Conservation (phyloP, 2,329 filamentous ascomycete genomes). For the Fusarium longipes region DNA sequence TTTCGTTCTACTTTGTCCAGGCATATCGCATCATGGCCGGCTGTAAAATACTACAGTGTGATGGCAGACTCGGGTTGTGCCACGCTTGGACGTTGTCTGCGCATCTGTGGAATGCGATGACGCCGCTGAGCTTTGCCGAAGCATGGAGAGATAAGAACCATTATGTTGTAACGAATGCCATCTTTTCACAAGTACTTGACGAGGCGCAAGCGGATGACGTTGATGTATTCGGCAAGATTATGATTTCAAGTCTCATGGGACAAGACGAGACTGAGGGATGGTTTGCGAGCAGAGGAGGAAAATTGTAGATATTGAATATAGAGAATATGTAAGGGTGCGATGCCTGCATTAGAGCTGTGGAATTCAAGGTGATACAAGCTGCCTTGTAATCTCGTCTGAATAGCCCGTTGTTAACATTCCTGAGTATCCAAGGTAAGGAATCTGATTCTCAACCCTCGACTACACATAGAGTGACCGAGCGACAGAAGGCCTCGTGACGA, state of each 20-base stretch:
- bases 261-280: constrained; percentile 51
- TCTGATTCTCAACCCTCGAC: too few species aligned
- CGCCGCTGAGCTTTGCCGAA: constrained; percentile 52
- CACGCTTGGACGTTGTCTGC: constrained; percentile 56
- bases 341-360: not conserved
- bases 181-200: constrained; percentile 45
- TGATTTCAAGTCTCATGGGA: constrained; percentile 48
- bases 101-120: constrained; percentile 53
- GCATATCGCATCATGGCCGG: constrained; percentile 52
- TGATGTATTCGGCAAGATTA: constrained; percentile 56
- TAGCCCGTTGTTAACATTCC: not conserved
- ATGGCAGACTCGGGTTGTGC: constrained; percentile 47
- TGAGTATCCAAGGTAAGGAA: not conserved
- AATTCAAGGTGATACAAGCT: not conserved
- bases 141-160: constrained; percentile 53
- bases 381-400: not conserved
- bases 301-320: not conserved
- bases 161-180: constrained; percentile 49
- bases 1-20: constrained; percentile 59
- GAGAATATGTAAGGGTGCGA: not conserved
- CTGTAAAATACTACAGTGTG: constrained; percentile 42
- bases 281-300: constrained; percentile 47
- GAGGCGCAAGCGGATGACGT: constrained; percentile 56
- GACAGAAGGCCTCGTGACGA: too few species aligned
- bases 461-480: too few species aligned